Conservation (phyloP, 495 filamentous ascomycete species). For the Lindgomyces ingoldianus region DNA sequence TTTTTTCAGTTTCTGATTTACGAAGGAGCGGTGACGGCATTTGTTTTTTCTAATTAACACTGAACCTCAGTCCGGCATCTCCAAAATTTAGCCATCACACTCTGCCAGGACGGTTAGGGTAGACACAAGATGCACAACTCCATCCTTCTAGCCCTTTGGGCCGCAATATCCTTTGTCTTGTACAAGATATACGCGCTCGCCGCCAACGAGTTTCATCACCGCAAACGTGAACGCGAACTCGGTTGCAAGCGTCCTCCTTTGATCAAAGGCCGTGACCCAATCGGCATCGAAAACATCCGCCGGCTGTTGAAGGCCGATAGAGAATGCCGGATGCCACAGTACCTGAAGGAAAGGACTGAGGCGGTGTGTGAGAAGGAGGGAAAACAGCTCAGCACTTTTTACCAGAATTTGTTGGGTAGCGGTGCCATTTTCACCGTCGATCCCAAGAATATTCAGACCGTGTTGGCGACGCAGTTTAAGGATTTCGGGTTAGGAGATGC, state of each 20-base stretch:
- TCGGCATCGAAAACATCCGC: constrained; percentile 35
- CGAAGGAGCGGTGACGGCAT: too few relatives aligned
- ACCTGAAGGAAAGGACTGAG: constrained; percentile 26
- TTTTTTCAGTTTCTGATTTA: too few relatives aligned
- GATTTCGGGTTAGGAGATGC: constrained; percentile 57
- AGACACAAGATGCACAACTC: constrained; percentile 14
- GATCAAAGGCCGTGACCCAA: constrained; percentile 25
- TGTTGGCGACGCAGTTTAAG: constrained; percentile 79
- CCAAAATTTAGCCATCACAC: too few relatives aligned
- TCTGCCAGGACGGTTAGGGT: not conserved
- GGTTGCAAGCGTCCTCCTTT: constrained; percentile 48
- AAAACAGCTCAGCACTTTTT: constrained; percentile 7
- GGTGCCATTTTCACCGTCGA: constrained; percentile 57
- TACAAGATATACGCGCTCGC: constrained; percentile 18
- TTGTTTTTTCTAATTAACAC: too few relatives aligned
- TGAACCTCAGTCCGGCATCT: too few relatives aligned
- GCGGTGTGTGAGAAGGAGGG: constrained; percentile 12
- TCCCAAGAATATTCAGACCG: constrained; percentile 83
- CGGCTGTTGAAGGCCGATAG: constrained; percentile 32
- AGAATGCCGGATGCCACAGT: constrained; percentile 28
- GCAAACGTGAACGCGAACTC: constrained; percentile 26
- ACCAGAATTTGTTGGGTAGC: constrained; percentile 21
- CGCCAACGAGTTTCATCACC: constrained; percentile 15
- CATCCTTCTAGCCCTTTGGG: constrained; percentile 18
- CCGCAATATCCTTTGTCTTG: constrained; percentile 5